A percentile compares a stretch with the other conserved stretches of the same genome.
These are phyloP conservation scores for Sporothrix schenckii DNA, from an alignment of 2,329 filamentous ascomycete species.

Conservation along the genomic window DNA sequence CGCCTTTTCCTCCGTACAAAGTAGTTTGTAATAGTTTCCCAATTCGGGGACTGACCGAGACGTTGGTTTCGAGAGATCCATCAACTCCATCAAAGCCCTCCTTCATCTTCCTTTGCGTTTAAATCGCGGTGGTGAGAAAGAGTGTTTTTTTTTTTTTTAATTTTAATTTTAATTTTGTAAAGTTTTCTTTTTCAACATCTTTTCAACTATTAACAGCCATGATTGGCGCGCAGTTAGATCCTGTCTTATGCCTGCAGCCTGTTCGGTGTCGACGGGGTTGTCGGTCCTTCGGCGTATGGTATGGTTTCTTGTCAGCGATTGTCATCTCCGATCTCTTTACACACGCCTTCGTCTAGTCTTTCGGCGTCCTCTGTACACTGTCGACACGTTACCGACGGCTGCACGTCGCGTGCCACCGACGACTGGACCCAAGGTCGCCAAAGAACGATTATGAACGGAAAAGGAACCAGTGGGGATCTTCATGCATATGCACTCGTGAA, in stretches of 20 bases:
- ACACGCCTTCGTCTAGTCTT: too few relatives aligned
- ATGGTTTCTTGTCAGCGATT: too few relatives aligned
- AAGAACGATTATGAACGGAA: neutral
- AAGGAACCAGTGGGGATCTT: neutral
- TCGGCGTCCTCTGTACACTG: too few relatives aligned
- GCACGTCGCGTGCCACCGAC: constrained; percentile 15
- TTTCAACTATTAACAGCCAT: too few relatives aligned
- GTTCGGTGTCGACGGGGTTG: too few relatives aligned
- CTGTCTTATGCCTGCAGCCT: too few relatives aligned
- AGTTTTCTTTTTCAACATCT: too few relatives aligned
- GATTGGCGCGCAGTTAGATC: too few relatives aligned
- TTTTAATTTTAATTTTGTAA: too few relatives aligned
- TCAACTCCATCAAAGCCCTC: neutral
- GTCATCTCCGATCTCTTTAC: too few relatives aligned
- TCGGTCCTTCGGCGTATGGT: too few relatives aligned
- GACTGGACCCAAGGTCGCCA: neutral
- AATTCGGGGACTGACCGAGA: constrained; percentile 5
- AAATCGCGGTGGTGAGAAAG: neutral
- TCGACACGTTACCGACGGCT: neutral
- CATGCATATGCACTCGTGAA: constrained; percentile 4
- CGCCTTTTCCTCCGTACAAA: neutral
- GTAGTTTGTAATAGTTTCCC: neutral
- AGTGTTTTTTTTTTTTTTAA: neutral
- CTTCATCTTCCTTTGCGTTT: neutral
- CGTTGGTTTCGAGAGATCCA: neutral